A percentile compares a stretch with the other conserved stretches of the same genome.
Evolutionary conservation across 208 protist species (phyloP).

Genomic region (Acanthamoeba polyphaga): DNA sequence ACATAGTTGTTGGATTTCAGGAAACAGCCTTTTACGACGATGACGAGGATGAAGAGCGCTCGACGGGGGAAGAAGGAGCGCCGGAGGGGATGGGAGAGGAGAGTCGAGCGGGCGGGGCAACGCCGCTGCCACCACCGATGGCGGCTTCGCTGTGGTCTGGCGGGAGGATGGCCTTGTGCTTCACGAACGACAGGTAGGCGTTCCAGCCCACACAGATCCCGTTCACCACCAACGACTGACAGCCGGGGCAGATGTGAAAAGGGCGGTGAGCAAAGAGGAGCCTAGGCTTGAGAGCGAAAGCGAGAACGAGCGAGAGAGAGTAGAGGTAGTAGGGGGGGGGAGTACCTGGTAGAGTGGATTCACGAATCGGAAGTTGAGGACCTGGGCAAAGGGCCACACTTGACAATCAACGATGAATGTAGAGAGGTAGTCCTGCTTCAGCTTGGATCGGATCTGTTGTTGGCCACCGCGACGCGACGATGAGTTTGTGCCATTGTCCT

Average conservation of each 20-base stretch:
- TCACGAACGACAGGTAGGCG: constrained; percentile 64
- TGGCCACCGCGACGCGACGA: not conserved
- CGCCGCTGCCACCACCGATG: not conserved
- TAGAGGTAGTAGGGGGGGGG: not conserved
- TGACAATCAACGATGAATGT: constrained; percentile 68
- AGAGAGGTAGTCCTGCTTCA: constrained; percentile 41
- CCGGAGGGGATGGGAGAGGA: not conserved
- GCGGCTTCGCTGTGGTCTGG: not conserved
- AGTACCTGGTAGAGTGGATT: constrained; percentile 41
- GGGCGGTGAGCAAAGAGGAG: not conserved
- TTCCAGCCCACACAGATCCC: constrained; percentile 59
- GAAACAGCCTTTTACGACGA: no score
- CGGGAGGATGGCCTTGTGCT: constrained; percentile 66
- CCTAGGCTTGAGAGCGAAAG: no score
- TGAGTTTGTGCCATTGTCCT: no score
- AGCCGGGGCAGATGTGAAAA: not conserved
- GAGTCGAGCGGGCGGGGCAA: not conserved
- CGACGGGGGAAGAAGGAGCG: not conserved
- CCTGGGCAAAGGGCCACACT: constrained; percentile 35
- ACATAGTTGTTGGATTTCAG: not conserved
- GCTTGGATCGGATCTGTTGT: constrained; percentile 55
- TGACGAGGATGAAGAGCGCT: not conserved
- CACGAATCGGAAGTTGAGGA: constrained; percentile 63
- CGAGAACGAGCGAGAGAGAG: not conserved
- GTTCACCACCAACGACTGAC: constrained; percentile 63